These are phyloP conservation scores for Phytophthora citrophthora DNA, from an alignment of 352 stramenopile species.

Conservation along the genomic window DNA sequence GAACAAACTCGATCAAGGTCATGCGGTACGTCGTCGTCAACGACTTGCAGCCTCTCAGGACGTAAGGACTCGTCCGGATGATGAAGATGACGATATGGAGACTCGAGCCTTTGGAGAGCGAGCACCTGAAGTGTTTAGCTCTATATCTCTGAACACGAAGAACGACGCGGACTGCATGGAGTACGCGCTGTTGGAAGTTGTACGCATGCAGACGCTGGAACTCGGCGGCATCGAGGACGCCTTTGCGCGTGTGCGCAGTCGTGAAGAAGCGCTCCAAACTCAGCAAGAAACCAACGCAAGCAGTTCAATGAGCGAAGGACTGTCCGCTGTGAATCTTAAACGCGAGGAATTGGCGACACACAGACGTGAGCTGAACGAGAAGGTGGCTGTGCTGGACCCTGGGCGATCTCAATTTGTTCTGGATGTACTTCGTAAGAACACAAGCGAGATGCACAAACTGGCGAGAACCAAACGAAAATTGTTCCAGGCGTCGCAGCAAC, in stretches of 20 bases:
- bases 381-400: conserved; percentile 68
- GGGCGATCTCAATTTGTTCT: conserved; percentile 71
- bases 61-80: conserved; percentile 15
- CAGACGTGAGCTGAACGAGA: conserved; percentile 56
- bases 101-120: conserved; percentile 70
- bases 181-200: conserved; percentile 78
- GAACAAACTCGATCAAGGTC: conserved; percentile 68
- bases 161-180: conserved; percentile 85
- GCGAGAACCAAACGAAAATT: conserved; percentile 72
- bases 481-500: conserved; percentile 66
- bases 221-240: conserved; percentile 78
- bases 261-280: conserved; percentile 53
- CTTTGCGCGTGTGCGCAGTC: conserved; percentile 60
- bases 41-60: conserved; percentile 34
- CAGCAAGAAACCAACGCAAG: conserved; percentile 32
- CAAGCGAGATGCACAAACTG: conserved; percentile 77
- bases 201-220: conserved; percentile 84
- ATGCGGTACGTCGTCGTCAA: conserved; percentile 45
- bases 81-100: conserved; percentile 74
- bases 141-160: conserved; percentile 71
- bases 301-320: conserved; percentile 19
- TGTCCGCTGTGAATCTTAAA: conserved; percentile 46
- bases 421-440: conserved; percentile 70
- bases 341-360: conserved; percentile 58
- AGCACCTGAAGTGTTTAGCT: conserved; percentile 74